Conservation (phyloP, 345 rosid genomes). For the Leavenworthia alabamica region DNA sequence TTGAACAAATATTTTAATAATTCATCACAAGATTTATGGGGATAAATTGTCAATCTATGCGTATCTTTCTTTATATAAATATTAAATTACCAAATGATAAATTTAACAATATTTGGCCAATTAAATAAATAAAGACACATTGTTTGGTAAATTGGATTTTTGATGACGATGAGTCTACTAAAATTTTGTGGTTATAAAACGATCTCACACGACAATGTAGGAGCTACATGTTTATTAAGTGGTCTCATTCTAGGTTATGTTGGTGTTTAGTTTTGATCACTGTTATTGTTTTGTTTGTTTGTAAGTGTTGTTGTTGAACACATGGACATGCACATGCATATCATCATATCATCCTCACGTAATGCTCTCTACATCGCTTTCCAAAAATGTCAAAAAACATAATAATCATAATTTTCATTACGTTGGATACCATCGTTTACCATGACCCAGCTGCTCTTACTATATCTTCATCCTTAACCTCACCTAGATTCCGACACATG, state of each 20-base stretch:
- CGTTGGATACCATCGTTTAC: no score
- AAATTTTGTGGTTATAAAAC: not conserved
- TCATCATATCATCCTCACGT: slow-evolving; percentile 18
- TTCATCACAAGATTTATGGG: not conserved
- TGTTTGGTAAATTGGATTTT: not conserved
- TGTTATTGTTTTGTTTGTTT: not conserved
- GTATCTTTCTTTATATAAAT: not conserved
- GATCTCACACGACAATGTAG: not conserved
- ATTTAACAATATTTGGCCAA: not conserved
- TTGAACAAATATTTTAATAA: not conserved
- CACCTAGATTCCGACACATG: no score
- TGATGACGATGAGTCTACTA: not conserved
- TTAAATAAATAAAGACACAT: not conserved
- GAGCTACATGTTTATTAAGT: not conserved
- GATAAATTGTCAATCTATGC: not conserved
- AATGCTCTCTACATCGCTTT: slow-evolving; percentile 26
- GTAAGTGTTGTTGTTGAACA: not conserved
- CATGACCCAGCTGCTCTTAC: no score
- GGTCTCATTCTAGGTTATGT: not conserved
- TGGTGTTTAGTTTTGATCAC: not conserved
- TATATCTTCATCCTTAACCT: no score
- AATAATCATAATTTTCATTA: slow-evolving; percentile 26
- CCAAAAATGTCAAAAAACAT: slow-evolving; percentile 23
- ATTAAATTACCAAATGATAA: not conserved
- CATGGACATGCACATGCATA: slow-evolving; percentile 29